Evolutionary conservation across 2,329 filamentous ascomycete species (phyloP).

Genomic region (Blumeria graminis): DNA sequence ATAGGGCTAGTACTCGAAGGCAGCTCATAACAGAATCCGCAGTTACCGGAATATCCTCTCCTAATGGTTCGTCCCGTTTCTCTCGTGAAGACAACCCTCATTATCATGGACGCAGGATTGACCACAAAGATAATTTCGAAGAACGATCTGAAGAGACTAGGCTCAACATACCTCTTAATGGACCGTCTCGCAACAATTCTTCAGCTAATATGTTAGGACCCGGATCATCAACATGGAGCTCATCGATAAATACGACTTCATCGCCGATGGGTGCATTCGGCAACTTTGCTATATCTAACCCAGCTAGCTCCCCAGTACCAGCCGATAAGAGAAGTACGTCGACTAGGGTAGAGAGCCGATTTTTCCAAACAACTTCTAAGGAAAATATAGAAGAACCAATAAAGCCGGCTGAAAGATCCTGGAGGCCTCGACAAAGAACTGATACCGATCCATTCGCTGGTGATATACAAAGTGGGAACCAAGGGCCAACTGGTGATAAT

Average conservation of each 20-base stretch:
- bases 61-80: constrained; percentile 32
- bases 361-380: constrained; percentile 67
- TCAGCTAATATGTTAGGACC: constrained; percentile 21
- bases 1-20: constrained; percentile 53
- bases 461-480: constrained; percentile 43
- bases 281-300: constrained; percentile 47
- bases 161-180: constrained; percentile 19
- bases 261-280: constrained; percentile 70
- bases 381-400: constrained; percentile 42
- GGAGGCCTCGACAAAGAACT: constrained; percentile 36
- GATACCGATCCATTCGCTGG: constrained; percentile 53
- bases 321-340: constrained; percentile 49
- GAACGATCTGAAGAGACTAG: constrained; percentile 27
- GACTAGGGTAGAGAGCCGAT: constrained; percentile 54
- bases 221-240: constrained; percentile 23
- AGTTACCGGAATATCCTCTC: constrained; percentile 38
- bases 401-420: constrained; percentile 29
- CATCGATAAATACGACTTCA: constrained; percentile 31
- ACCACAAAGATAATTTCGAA: constrained; percentile 26
- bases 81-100: constrained; percentile 35
- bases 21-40: constrained; percentile 49
- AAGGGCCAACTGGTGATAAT: constrained; percentile 50
- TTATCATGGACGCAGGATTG: constrained; percentile 31
- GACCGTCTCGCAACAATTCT: constrained; percentile 30
- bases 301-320: constrained; percentile 26